These are phyloP conservation scores for Eucommia ulmoides DNA, from an alignment of 257 asterid genomes.

Conservation along the genomic window DNA sequence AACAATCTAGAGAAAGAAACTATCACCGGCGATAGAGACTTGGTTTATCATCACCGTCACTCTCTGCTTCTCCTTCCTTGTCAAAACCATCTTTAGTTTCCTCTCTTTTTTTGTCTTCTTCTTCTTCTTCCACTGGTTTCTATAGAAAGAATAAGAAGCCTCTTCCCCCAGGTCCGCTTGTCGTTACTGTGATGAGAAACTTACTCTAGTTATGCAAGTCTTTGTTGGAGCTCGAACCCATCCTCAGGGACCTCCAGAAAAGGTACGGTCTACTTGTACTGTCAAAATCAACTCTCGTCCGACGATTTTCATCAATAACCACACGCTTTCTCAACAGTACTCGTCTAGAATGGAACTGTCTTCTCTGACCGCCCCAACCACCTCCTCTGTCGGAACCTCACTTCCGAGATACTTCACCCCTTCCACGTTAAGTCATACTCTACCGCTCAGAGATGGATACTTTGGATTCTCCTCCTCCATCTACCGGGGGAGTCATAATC, in stretches of 20 bases:
- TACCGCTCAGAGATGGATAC: neutral
- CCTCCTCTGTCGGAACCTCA: neutral
- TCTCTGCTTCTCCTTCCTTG: neutral
- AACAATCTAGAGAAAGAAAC: no score
- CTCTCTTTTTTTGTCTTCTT: no score
- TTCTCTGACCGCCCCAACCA: neutral
- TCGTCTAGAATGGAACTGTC: neutral
- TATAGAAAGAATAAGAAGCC: neutral
- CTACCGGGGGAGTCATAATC: neutral
- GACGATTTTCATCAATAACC: neutral
- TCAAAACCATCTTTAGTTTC: neutral
- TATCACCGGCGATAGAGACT: neutral
- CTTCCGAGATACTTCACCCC: slow-evolving; percentile 1
- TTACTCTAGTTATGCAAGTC: neutral
- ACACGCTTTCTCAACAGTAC: neutral
- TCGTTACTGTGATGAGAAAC: neutral
- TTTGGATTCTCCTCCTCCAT: neutral
- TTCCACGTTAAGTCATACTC: neutral
- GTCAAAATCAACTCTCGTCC: neutral
- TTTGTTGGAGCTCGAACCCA: neutral
- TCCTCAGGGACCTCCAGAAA: neutral
- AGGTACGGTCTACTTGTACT: neutral
- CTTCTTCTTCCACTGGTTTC: neutral
- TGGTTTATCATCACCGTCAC: slow-evolving; percentile 1
- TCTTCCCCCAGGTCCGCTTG: neutral